A percentile compares a stretch with the other conserved stretches of the same genome.
phyloP scores from a whole-genome alignment of 441 rosid genomes.

The Capsella rubella region DNA sequence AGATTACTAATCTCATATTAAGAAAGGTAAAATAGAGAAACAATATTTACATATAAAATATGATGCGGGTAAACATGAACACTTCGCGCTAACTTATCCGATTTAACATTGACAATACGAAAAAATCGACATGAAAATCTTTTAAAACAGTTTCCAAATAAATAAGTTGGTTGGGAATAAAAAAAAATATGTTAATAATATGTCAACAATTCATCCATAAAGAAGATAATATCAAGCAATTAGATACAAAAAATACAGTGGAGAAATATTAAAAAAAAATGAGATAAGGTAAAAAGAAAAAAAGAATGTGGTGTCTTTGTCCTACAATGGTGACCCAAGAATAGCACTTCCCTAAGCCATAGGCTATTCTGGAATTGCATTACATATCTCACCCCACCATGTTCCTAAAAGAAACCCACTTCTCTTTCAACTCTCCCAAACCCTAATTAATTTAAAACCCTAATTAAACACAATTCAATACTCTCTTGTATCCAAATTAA shows the following conservation, averaged over 20 bases:
- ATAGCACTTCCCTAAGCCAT: conserved; percentile 44
- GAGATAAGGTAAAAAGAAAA: conserved; percentile 1
- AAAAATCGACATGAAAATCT: no score
- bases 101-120: no score
- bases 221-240: conserved; percentile 5
- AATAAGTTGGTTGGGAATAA: not conserved
- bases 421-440: conserved; percentile 25
- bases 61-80: no score
- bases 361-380: conserved; percentile 43
- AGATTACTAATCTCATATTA: no score
- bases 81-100: no score
- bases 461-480: conserved; percentile 24
- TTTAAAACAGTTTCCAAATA: not conserved
- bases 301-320: conserved; percentile 39
- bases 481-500: not conserved
- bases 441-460: conserved; percentile 24
- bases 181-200: not conserved
- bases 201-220: not conserved
- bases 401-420: conserved; percentile 31
- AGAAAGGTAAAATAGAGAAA: no score
- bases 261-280: no score
- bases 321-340: conserved; percentile 43
- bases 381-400: conserved; percentile 45
- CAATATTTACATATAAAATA: no score
- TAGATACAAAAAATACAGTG: not conserved